Base-by-base conservation (phyloP, 2,329 filamentous ascomycete species). In the Myriosclerotinia curreyana region DNA sequence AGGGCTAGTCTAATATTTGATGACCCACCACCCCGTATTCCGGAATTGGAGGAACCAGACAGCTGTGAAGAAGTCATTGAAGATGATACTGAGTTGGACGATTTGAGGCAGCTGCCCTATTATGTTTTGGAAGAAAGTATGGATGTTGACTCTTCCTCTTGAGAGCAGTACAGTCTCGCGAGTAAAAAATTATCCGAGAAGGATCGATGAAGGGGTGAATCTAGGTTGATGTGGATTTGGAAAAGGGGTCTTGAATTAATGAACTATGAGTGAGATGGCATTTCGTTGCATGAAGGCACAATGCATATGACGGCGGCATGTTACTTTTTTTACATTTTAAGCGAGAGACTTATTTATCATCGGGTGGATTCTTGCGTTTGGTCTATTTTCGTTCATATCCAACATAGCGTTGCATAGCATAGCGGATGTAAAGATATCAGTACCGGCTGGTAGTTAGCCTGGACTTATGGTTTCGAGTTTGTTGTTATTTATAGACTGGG, bases 31-130 rank as follows among this genome's bases (percentile, higher is more conserved):
- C 69, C 72, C 34, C 66, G 72, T 42, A 75, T 75, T 59, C 69
- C 71, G 5, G 74, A 75, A 64, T 68, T 71, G 55, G 72, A 74
- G 25, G 73, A 75, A 60, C 72, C 73, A 11, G 73, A 74, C 28
- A 71, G 69, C 42, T 72, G 70, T 42, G 73, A 74, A 60, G 73
- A 74, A 56, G 55, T 72, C 11, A 56, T 74, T 2, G 71, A 71
- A 17, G 63, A 71, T n/a, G 68, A 70, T n/a, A 65, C 62, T 6
- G 69, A 69, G 6, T 50, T 65, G 25, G 65, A 65, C 25, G 65
- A 64, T 44, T 64, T 70, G 28, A 66, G 64, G 15, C 63, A 69
- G 31, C 60, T 74, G 44, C 72, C 73, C 40, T 74, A 72, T 53
- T 74, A 69, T 58, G 42, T 64, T 3, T 52, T 60, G 31, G 71